Evolutionary conservation across 1,284 basidiomycete genomes (phyloP), one percentile per base, ranked within the genome.

Genomic region (Apiotrichum porosum): DNA sequence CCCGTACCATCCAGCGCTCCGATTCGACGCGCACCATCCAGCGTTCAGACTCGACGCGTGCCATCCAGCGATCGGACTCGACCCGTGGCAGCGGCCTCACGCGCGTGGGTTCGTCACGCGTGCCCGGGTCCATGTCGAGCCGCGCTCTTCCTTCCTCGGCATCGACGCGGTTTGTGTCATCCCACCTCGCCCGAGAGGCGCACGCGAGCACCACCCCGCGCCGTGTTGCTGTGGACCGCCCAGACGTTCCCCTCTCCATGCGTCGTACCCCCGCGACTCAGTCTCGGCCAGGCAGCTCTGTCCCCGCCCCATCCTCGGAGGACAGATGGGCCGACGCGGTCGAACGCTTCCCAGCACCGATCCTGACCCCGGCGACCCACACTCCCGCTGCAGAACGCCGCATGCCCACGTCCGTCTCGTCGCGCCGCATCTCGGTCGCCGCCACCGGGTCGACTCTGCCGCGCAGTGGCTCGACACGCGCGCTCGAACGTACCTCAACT

Each of bases 241-340:
- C 42, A 5, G 51, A 52, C 18, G 51, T 52, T 14, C 51, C 51
- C 8, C 17, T 52, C 17, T 41, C 51, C 3, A 47, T 52, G 46
- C 45, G 51, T 14, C 30, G 34, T 12, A 24, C 33, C 31, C 31
- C 40, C 2, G 10, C 30, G n/a, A n/a, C n/a, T n/a, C n/a, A n/a
- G n/a, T n/a, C n/a, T n/a, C n/a, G n/a, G n/a, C n/a, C n/a, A n/a
- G n/a, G n/a, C n/a, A n/a, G n/a, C n/a, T n/a, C n/a, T n/a, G n/a
- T n/a, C n/a, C n/a, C n/a, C 9, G n/a, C 30, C 12, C 6, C 37
- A 14, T 6, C 14, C 6, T 37, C 24, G 2, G 36, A 37, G 6
- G 51, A 52, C 42, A 45, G 51, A 19, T 52, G 51, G 51, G 51
- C 51, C 2, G 42, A 52, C 24, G 51, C 51, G 13, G 36, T 52